These are phyloP conservation scores for Daphne laureola DNA, from an alignment of 441 rosid species.

Conservation along the genomic window DNA sequence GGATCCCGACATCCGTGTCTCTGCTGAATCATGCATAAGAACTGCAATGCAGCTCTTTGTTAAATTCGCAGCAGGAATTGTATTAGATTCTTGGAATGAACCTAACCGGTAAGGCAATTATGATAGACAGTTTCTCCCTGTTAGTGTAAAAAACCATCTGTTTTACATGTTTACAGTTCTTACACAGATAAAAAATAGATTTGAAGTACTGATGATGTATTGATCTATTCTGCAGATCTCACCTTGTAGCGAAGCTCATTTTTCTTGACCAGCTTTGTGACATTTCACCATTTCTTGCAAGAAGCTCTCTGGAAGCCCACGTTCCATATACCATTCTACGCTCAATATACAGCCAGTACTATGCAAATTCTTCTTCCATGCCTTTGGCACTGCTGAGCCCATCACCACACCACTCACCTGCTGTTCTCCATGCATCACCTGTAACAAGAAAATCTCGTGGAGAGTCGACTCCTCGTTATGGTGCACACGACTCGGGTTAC, in stretches of 20 bases:
- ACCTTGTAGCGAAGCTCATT: constrained; percentile 86
- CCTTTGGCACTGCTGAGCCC: constrained; percentile 47
- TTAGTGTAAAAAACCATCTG: no score
- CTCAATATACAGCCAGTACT: constrained; percentile 88
- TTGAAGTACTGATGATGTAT: no score
- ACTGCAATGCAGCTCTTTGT: constrained; percentile 90
- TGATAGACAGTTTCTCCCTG: no score
- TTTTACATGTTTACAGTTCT: not conserved
- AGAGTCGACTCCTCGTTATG: constrained; percentile 72
- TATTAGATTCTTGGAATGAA: constrained; percentile 86
- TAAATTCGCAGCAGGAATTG: constrained; percentile 76
- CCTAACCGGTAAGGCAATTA: constrained; percentile 55
- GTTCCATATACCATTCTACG: constrained; percentile 83
- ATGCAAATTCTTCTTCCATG: constrained; percentile 61
- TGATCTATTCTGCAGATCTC: constrained; percentile 45
- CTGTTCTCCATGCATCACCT: constrained; percentile 78
- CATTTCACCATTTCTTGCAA: constrained; percentile 83
- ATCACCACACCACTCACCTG: constrained; percentile 82
- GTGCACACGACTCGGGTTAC: constrained; percentile 53
- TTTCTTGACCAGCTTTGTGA: constrained; percentile 96
- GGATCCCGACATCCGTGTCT: constrained; percentile 64
- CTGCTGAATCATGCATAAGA: constrained; percentile 89
- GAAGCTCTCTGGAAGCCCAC: constrained; percentile 81
- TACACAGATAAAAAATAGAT: not conserved
- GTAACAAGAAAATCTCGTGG: constrained; percentile 51